These are phyloP conservation scores for Pseudonitzschia multiseries DNA, from an alignment of 108 stramenopile species.

Conservation along the genomic window DNA sequence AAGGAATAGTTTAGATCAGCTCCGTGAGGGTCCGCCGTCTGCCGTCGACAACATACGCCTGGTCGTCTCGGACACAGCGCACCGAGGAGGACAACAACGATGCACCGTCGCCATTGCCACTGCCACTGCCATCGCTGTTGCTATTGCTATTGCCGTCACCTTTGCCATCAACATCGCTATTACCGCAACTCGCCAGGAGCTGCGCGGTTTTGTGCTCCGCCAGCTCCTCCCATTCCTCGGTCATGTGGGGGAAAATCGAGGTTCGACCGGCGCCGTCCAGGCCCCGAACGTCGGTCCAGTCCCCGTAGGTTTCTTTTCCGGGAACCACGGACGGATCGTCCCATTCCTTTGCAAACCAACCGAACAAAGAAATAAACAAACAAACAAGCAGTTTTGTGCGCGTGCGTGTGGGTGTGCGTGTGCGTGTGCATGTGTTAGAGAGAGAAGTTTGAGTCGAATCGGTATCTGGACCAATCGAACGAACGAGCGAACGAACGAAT, in stretches of 20 bases:
- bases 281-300: slow-evolving; percentile 60
- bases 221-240: slow-evolving; percentile 57
- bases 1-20: too few relatives aligned
- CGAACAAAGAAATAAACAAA: neutral
- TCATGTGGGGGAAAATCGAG: slow-evolving; percentile 85
- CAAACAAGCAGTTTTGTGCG: neutral
- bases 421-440: too few relatives aligned
- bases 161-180: too few relatives aligned
- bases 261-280: slow-evolving; percentile 50
- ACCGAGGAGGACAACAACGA: neutral
- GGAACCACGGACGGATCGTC: slow-evolving; percentile 83
- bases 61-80: neutral
- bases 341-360: slow-evolving; percentile 44
- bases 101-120: too few relatives aligned
- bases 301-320: slow-evolving; percentile 52
- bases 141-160: too few relatives aligned
- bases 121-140: too few relatives aligned
- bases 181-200: neutral
- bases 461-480: too few relatives aligned
- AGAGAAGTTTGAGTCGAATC: too few relatives aligned
- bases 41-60: neutral
- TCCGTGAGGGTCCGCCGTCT: neutral
- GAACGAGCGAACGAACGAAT: too few relatives aligned
- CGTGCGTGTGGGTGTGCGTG: too few relatives aligned
- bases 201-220: slow-evolving; percentile 24